These are phyloP conservation scores for Talaromyces sp. DNA, from an alignment of 2,329 filamentous ascomycete genomes.

Conservation along the genomic window DNA sequence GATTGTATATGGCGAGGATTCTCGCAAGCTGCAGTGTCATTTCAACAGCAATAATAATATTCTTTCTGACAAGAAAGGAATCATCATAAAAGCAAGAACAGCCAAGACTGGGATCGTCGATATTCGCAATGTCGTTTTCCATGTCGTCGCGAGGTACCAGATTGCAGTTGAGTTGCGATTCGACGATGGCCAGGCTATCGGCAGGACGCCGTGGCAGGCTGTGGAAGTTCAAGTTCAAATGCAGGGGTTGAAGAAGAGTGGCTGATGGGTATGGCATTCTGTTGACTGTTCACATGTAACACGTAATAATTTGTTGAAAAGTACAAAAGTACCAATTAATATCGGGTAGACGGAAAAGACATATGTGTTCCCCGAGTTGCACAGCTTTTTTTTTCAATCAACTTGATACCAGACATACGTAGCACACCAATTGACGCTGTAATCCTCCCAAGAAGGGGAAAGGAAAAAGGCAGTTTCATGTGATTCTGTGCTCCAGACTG, in stretches of 20 bases:
- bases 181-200: slow-evolving; percentile 2
- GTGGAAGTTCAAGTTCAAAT: slow-evolving; percentile 6
- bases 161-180: slow-evolving; percentile 6
- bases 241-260: not conserved
- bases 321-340: not conserved
- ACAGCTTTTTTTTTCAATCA: not conserved
- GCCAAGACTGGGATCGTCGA: slow-evolving; percentile 3
- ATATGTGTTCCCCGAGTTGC: not conserved
- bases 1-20: slow-evolving; percentile 1
- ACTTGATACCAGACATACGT: not conserved
- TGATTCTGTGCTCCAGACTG: not conserved
- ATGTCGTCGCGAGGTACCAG: not conserved
- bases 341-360: not conserved
- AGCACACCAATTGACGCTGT: not conserved
- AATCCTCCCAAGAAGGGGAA: not conserved
- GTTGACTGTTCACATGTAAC: not conserved
- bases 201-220: slow-evolving; percentile 4
- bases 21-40: too few species aligned
- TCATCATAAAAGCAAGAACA: not conserved
- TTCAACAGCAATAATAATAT: not conserved
- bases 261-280: not conserved
- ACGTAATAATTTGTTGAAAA: not conserved
- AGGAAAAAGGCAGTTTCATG: not conserved
- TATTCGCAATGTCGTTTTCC: not conserved
- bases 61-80: not conserved